Percentiles rank a stretch among this genome's conserved stretches.
phyloP scores from a whole-genome alignment of 495 filamentous ascomycete genomes.

The Pyronema omphalodes region DNA sequence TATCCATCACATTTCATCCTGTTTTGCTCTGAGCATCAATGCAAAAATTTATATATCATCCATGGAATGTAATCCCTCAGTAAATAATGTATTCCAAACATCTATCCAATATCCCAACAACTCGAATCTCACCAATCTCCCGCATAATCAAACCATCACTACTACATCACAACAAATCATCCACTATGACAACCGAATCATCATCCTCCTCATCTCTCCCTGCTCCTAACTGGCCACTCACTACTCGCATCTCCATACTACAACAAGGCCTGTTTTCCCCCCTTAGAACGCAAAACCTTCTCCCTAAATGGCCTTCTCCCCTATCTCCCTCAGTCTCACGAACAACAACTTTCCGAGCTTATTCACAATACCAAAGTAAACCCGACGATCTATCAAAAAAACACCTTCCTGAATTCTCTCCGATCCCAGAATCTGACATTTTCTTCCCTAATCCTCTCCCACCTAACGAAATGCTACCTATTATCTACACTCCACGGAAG shows the following conservation, averaged over 20 bases:
- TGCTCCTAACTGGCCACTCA: constrained; percentile 35
- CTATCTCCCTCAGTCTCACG: constrained; percentile 52
- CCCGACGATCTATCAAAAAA: constrained; percentile 49
- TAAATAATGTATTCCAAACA: too few relatives aligned
- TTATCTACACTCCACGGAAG: constrained; percentile 84
- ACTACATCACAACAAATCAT: too few relatives aligned
- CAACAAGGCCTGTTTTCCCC: constrained; percentile 70
- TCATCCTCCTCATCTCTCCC: too few relatives aligned
- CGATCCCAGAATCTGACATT: constrained; percentile 48
- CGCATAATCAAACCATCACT: too few relatives aligned
- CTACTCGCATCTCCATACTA: constrained; percentile 52
- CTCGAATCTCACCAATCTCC: too few relatives aligned
- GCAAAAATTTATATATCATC: too few relatives aligned
- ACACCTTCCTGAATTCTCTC: constrained; percentile 66
- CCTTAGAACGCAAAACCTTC: constrained; percentile 49
- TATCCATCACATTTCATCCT: too few relatives aligned
- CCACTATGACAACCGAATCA: too few relatives aligned
- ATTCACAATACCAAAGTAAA: constrained; percentile 52
- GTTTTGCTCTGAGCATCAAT: too few relatives aligned
- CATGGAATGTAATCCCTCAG: too few relatives aligned
- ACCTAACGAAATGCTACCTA: constrained; percentile 68
- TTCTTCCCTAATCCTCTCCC: constrained; percentile 35
- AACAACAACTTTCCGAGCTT: constrained; percentile 64
- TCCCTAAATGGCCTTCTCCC: constrained; percentile 55
- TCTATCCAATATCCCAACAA: too few relatives aligned